Evolutionary conservation across 2,329 filamentous ascomycete genomes (phyloP), one percentile per base, ranked within the genome.

Genomic region (Colletotrichum shisoi): DNA sequence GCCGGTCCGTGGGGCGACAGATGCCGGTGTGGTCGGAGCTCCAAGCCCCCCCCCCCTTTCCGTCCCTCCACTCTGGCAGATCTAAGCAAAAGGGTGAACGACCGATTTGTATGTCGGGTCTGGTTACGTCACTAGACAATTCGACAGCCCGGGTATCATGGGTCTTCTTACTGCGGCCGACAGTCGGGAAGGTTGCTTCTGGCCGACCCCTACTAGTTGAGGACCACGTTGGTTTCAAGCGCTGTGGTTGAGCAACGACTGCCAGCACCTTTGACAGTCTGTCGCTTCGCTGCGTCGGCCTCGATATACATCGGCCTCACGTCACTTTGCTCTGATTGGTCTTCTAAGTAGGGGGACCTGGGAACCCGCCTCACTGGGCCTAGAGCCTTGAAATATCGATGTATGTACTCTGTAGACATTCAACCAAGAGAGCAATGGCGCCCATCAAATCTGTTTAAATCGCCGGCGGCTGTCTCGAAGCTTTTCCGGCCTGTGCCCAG

Each of bases 1-100:
- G 56, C 56, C 62, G 58, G 62, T 51, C 63, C 58, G 58, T 65
- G 63, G 27, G 56, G 31, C 6, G 9, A 12, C 39, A 39, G 62
- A 24, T 27, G 21, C 21, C 11, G 27, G 15, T 45, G 53, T 7
- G 27, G 42, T 34, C 40, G 54, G 54, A 46, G 39, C 54, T 19
- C 54, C 17, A 27, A 34, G 31, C 31, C n/a, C 24, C 7, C n/a
- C 24, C 7, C 13, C 46, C 46, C 19, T 13, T 4, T 21, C 19
- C 3, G 19, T 49, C 9, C 46, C 13, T 34, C 9, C 51, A 39
- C 13, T 42, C 49, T 37, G 21, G 42, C 56, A 27, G 58, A 46
- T 54, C 40, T 17, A 24, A 19, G n/a, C 34, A 46, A 34, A 34
- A n/a, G 27, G 19, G 7, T 8, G n/a, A 17, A n/a, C 17, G 9